Percentiles rank a stretch among this genome's conserved stretches.
These are phyloP conservation scores for Beauveria sp. DNA, from an alignment of 2,329 filamentous ascomycete species.

Conservation along the genomic window DNA sequence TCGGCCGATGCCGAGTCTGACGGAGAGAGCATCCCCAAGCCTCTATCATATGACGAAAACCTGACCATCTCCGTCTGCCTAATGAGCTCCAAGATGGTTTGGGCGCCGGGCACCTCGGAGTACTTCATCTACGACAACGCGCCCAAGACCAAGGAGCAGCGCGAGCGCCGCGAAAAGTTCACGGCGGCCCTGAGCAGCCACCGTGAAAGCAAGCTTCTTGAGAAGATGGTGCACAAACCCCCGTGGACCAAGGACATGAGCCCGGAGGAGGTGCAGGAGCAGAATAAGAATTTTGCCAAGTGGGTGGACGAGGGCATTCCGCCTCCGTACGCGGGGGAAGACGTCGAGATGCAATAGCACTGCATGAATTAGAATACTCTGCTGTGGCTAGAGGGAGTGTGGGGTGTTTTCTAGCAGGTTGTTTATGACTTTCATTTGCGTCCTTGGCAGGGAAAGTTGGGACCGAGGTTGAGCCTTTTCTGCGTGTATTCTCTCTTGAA, in stretches of 20 bases:
- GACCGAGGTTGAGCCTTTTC: not conserved
- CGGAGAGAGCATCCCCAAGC: conserved; percentile 53
- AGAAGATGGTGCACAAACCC: conserved; percentile 77
- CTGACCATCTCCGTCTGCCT: conserved; percentile 67
- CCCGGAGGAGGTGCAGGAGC: conserved; percentile 67
- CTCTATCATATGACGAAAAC: conserved; percentile 57
- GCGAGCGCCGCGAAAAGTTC: conserved; percentile 38
- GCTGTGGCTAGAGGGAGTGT: not conserved
- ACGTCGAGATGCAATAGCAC: conserved; percentile 25
- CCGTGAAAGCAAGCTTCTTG: conserved; percentile 61
- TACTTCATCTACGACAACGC: conserved; percentile 65
- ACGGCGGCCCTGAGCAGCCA: conserved; percentile 50
- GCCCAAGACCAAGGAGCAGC: conserved; percentile 60
- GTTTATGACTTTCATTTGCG: conserved; percentile 14
- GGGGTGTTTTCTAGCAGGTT: not conserved
- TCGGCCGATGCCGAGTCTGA: conserved; percentile 54
- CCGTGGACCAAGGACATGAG: conserved; percentile 73
- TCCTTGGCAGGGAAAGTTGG: not conserved
- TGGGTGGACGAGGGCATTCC: conserved; percentile 44
- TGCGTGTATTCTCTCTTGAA: conserved; percentile 1
- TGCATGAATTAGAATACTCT: not conserved
- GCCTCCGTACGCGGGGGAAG: conserved; percentile 26
- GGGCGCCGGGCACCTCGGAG: conserved; percentile 61
- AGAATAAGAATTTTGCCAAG: conserved; percentile 56
- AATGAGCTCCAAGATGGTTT: conserved; percentile 73